Conservation (phyloP, 257 asterid genomes). For the Primulina eburnea region DNA sequence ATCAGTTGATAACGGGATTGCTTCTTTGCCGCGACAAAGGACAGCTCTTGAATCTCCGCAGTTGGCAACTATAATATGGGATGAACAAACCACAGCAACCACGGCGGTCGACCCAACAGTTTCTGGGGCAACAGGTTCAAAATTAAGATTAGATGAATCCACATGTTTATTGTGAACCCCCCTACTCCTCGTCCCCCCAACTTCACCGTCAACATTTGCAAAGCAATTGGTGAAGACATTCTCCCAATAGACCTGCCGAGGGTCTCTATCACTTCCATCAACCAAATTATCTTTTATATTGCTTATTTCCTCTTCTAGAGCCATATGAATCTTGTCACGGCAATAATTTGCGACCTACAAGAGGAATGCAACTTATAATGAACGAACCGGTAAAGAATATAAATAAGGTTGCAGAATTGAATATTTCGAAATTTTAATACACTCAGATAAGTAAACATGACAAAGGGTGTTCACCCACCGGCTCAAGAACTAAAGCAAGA, state of each 20-base stretch:
- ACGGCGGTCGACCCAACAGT: conserved; percentile 89
- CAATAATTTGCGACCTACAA: conserved; percentile 78
- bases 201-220: conserved; percentile 70
- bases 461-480: background rate
- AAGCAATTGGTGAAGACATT: conserved; percentile 63
- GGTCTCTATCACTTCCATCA: conserved; percentile 38
- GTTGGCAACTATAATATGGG: conserved; percentile 78
- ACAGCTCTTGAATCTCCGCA: conserved; percentile 92
- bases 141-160: conserved; percentile 25
- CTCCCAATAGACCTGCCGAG: conserved; percentile 66
- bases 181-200: conserved; percentile 55
- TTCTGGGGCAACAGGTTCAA: conserved; percentile 62
- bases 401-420: background rate
- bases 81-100: conserved; percentile 71
- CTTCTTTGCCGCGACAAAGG: conserved; percentile 84
- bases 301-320: conserved; percentile 57
- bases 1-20: conserved; percentile 57
- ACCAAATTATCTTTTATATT: conserved; percentile 31
- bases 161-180: conserved; percentile 25
- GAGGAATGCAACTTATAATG: conserved; percentile 13
- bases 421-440: too few relatives aligned
- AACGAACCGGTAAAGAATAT: background rate
- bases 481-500: background rate
- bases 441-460: background rate
- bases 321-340: conserved; percentile 61